phyloP scores from a whole-genome alignment of 805 yeast genomes.

The Clavispora santaluciae region DNA sequence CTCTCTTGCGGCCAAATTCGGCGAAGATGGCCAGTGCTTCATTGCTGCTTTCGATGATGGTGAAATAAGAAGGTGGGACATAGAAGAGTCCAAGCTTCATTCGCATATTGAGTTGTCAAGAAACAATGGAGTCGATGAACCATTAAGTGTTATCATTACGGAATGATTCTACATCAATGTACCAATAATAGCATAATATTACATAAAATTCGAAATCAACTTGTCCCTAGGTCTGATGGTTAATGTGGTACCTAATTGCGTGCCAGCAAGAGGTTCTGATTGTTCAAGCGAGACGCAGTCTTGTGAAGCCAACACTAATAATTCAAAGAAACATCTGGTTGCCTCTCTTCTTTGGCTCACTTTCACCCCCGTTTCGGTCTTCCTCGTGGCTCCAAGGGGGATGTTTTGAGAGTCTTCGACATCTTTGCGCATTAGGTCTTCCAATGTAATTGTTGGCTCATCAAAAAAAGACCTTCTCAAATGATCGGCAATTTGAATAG shows the following conservation, averaged over 20 bases:
- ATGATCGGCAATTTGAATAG: conserved; percentile 49
- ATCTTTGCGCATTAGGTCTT: conserved; percentile 39
- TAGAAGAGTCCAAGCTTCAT: conserved; percentile 10
- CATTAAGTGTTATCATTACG: background rate
- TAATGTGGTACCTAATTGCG: conserved; percentile 53
- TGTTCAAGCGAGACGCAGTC: conserved; percentile 66
- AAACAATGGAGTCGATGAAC: background rate
- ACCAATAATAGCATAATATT: background rate
- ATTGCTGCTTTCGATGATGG: conserved; percentile 12
- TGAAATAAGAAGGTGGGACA: conserved; percentile 7
- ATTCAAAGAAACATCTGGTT: conserved; percentile 72
- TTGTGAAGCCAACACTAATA: conserved; percentile 74
- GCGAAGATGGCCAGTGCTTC: conserved; percentile 9
- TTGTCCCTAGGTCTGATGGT: conserved; percentile 43
- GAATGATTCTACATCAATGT: background rate
- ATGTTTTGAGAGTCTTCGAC: conserved; percentile 8
- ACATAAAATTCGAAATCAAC: conserved; percentile 22
- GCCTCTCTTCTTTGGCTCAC: conserved; percentile 52
- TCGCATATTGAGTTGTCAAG: background rate
- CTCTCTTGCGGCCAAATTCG: conserved; percentile 6
- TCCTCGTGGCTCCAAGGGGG: conserved; percentile 20
- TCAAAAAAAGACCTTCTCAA: conserved; percentile 33
- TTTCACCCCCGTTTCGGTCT: conserved; percentile 11
- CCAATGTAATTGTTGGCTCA: conserved; percentile 23
- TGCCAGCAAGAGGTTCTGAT: conserved; percentile 25